Percentiles rank a stretch among this genome's conserved stretches.
These are phyloP conservation scores for Leccinum pachyderme DNA, from an alignment of 1,284 basidiomycete genomes.

Conservation along the genomic window DNA sequence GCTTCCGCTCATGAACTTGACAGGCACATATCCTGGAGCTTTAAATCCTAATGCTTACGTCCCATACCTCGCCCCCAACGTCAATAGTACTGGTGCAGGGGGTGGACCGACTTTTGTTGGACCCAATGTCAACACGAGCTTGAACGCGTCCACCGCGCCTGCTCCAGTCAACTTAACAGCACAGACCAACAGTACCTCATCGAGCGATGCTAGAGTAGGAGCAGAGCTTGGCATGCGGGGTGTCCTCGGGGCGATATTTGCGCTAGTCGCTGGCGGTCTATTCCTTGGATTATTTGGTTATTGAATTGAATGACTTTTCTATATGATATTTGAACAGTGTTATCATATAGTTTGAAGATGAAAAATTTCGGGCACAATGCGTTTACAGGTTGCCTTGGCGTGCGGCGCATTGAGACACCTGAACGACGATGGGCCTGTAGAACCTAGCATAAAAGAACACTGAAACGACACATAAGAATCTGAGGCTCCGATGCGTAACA, in stretches of 20 bases:
- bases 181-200: not conserved
- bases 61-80: constrained; percentile 44
- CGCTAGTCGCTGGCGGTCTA: constrained; percentile 5
- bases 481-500: not conserved
- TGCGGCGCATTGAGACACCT: not conserved
- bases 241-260: constrained; percentile 13
- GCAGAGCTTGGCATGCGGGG: constrained; percentile 5
- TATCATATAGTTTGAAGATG: not conserved
- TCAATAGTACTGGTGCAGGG: constrained; percentile 37
- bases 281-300: constrained; percentile 6
- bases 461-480: not conserved
- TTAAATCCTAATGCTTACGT: constrained; percentile 38
- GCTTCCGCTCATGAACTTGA: constrained; percentile 35
- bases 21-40: constrained; percentile 31
- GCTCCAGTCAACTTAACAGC: constrained; percentile 43
- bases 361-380: not conserved
- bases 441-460: not conserved
- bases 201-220: constrained; percentile 2
- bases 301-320: not conserved
- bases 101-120: constrained; percentile 41
- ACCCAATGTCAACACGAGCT: constrained; percentile 32
- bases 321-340: not conserved
- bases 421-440: too few relatives aligned
- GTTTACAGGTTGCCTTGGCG: not conserved
- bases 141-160: constrained; percentile 37